Evolutionary conservation across 352 stramenopile species (phyloP), one percentile per base, ranked within the genome.

Genomic region (Globisporangium orthogonon): DNA sequence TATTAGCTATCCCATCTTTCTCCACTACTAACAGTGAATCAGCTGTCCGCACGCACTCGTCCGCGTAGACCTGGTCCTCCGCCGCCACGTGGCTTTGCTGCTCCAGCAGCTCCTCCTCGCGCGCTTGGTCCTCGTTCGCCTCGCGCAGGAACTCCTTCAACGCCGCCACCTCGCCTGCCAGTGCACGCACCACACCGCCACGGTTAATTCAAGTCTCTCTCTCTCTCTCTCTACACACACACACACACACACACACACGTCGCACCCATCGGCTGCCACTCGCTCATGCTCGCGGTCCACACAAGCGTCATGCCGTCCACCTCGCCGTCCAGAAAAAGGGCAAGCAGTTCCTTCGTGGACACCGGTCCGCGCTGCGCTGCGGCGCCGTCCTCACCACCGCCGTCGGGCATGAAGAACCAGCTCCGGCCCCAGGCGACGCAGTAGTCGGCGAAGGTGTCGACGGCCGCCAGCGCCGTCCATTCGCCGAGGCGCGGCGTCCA

Each of bases 291-390:
- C 50, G 76, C 62, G 17, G 52, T 76, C 80, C 80, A 90, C 7
- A 90, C 74, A 40, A 90, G 65, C 58, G 80, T 90, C 69, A 90
- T 75, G 33, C 80, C 80, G 59, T 90, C 80, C 33, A 89, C 63
- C 47, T 83, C 63, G 51, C 78, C 80, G 33, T 87, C 70, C 53
- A 83, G 61, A 64, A 90, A 90, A 37, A 86, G 67, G 14, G 56
- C 46, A 30, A 87, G 58, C 13, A 90, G 73, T 48, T 83, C 65
- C 47, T 82, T 63, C 5, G 80, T 90, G 43, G 54, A 71, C 45
- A 84, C 58, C 10, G 80, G 80, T 0, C 80, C 78, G 5, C 49
- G 66, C 13, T 67, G 65, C 7, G 55, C 53, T 5, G 54, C 52
- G 30, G 29, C 54, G n/a, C 64, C 54, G 15, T 17, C 37, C 11